Base-by-base conservation (phyloP, 1,139 yeast genomes). In the Taphrina flavorubra region DNA sequence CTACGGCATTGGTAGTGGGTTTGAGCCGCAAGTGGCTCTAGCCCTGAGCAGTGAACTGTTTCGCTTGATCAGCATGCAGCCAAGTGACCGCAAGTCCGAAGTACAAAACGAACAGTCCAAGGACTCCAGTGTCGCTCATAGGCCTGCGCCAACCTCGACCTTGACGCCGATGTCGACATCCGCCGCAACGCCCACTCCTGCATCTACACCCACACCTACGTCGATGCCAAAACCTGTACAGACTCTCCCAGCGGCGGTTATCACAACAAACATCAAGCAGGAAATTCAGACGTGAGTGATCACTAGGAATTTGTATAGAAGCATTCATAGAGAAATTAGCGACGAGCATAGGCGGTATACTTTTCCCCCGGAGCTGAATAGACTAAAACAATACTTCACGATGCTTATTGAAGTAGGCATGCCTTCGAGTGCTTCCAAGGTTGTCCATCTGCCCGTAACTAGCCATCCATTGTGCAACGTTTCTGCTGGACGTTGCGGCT, bases 41-140 rank as follows among this genome's bases (percentile, higher is more conserved):
- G 53, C 53, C n/a, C 25, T 58, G 20, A 58, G 53, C 39, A 58
- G 62, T 58, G 62, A 58, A 18, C 62, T 58, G 25, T 58, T 58
- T 40, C 10, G 53, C 20, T 25, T 58, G 25, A 58, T 58, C 18
- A 58, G 62, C 42, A 58, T 58, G 62, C 60, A 56, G n/a, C 62
- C 62, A 14, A 16, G 13, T 7, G 62, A 25, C 1, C 39, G 31
- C 11, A 42, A 58, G 40, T 14, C 39, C 31, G 18, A 16, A 49
- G 10, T 20, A n/a, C 53, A 20, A 3, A 25, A 31, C 36, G 53
- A 49, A 20, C 36, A 8, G 13, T 4, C 53, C 34, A 49, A 49
- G 36, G 53, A 8, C 11, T 14, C n/a, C 16, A 8, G 11, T 10
- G 36, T 20, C n/a, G 18, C 6, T 44, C 47, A 44, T 1, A 13